Evolutionary conservation across 1,284 basidiomycete species (phyloP).

Genomic region (Volvariella surrecta): DNA sequence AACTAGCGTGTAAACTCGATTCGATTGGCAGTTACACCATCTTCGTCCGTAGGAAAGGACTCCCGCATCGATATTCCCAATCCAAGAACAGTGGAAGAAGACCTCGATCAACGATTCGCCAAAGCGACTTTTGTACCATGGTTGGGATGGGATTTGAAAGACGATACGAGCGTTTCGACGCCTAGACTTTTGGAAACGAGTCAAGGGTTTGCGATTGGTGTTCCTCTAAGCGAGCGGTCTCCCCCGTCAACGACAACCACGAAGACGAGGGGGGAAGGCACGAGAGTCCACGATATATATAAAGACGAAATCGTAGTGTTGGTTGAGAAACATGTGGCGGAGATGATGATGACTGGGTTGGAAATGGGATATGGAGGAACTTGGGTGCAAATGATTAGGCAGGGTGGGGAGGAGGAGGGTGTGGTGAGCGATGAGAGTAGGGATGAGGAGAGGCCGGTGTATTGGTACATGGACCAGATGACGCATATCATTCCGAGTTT

Average conservation of each 20-base stretch:
- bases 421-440: constrained; percentile 12
- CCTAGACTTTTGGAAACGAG: constrained; percentile 24
- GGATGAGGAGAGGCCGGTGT: constrained; percentile 18
- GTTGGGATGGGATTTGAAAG: constrained; percentile 19
- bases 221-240: neutral
- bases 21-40: too few species aligned
- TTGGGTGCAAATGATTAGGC: constrained; percentile 50
- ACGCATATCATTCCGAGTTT: constrained; percentile 7
- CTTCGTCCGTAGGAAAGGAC: constrained; percentile 10
- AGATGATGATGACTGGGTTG: constrained; percentile 25
- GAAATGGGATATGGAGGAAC: constrained; percentile 51
- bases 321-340: constrained; percentile 35
- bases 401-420: constrained; percentile 14
- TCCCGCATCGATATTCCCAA: constrained; percentile 8
- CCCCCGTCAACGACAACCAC: neutral
- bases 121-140: constrained; percentile 42
- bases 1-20: neutral
- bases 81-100: constrained; percentile 34
- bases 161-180: constrained; percentile 22
- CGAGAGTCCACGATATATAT: constrained; percentile 40
- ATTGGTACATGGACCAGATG: constrained; percentile 7
- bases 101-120: constrained; percentile 32
- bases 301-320: constrained; percentile 48
- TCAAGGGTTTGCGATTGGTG: neutral
- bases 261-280: neutral